Conservation (phyloP, 2,329 filamentous ascomycete genomes). For the Alternaria gaisen region DNA sequence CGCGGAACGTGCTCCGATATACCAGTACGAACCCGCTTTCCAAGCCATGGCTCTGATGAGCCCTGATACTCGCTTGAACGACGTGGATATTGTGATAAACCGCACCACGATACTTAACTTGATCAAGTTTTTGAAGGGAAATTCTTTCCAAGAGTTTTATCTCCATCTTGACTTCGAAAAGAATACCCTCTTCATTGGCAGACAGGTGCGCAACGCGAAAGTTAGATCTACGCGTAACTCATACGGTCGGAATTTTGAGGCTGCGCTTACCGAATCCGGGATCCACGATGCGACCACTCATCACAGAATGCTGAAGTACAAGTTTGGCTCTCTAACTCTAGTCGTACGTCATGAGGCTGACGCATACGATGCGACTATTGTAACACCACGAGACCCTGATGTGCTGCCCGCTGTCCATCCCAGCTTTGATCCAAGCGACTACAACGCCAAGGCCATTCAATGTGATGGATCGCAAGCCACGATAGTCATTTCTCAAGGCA, state of each 20-base stretch:
- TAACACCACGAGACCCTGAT: neutral
- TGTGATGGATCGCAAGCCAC: neutral
- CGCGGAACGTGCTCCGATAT: neutral
- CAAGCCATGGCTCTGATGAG: slow-evolving; percentile 19
- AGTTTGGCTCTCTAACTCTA: neutral
- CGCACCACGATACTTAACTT: slow-evolving; percentile 1
- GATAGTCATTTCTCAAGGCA: neutral
- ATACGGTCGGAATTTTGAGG: slow-evolving; percentile 2
- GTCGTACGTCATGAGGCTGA: neutral
- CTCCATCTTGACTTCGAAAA: neutral
- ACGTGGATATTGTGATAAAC: slow-evolving; percentile 11
- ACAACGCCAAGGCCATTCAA: neutral
- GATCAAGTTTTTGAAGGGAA: neutral
- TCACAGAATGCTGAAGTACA: neutral
- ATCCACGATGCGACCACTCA: neutral
- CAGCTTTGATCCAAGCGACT: neutral
- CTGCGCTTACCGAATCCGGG: neutral
- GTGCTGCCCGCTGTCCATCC: neutral
- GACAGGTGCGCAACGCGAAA: neutral
- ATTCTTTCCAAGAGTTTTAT: slow-evolving; percentile 4
- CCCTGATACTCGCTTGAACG: slow-evolving; percentile 1
- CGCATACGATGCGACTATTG: neutral
- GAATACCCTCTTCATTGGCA: slow-evolving; percentile 3
- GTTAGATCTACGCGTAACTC: neutral
- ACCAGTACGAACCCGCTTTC: slow-evolving; percentile 19